Evolutionary conservation across 2,329 filamentous ascomycete genomes (phyloP).

Genomic region (Pseudogymnoascus sp.): DNA sequence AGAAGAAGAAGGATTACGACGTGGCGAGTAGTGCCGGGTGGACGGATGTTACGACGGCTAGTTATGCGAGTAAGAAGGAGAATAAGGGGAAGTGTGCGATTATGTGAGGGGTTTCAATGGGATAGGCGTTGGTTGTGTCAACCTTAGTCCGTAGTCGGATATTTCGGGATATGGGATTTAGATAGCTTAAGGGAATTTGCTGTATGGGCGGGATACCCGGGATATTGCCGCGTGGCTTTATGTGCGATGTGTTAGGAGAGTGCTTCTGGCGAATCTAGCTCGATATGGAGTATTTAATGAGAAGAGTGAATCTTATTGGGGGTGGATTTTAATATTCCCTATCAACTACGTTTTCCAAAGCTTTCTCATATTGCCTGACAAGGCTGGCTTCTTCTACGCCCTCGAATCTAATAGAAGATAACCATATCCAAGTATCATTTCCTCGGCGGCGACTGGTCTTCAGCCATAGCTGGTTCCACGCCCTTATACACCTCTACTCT

Average conservation of each 20-base stretch:
- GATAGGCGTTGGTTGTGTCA: neutral
- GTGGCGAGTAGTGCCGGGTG: conserved; percentile 39
- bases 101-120: neutral
- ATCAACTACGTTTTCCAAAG: neutral
- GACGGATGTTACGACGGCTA: conserved; percentile 37
- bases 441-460: neutral
- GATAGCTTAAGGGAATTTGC: neutral
- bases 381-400: neutral
- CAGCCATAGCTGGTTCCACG: neutral
- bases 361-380: neutral
- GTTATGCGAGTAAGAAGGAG: neutral
- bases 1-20: conserved; percentile 34
- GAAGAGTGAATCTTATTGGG: neutral
- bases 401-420: neutral
- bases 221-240: neutral
- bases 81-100: neutral
- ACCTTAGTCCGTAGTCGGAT: neutral
- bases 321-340: neutral
- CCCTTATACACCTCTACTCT: neutral
- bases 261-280: neutral
- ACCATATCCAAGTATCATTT: neutral
- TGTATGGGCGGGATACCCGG: neutral
- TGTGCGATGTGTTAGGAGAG: neutral
- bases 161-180: neutral
- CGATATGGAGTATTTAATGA: neutral